phyloP scores from a whole-genome alignment of 2,329 filamentous ascomycete genomes.

The Decorospora gaudefroyi region DNA sequence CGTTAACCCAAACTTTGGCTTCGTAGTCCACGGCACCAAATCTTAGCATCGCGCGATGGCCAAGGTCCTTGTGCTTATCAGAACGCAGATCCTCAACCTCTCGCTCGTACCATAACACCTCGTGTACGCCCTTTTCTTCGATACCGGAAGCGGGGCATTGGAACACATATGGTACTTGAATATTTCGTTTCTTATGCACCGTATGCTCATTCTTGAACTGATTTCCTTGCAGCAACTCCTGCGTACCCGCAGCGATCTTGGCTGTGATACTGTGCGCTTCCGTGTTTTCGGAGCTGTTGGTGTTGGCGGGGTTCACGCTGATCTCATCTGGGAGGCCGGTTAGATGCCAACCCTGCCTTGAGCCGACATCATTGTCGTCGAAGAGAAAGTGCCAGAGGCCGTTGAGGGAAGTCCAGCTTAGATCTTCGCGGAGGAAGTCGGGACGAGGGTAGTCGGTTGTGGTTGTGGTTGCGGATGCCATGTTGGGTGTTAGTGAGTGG shows the following conservation, averaged over 20 bases:
- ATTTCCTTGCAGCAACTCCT: conserved; percentile 55
- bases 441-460: conserved; percentile 62
- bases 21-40: conserved; percentile 68
- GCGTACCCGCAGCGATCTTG: conserved; percentile 57
- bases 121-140: conserved; percentile 64
- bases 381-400: conserved; percentile 68
- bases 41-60: conserved; percentile 54
- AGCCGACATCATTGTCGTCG: conserved; percentile 65
- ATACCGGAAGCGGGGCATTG: conserved; percentile 67
- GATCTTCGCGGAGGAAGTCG: conserved; percentile 62
- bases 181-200: conserved; percentile 56
- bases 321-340: conserved; percentile 55
- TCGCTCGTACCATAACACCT: conserved; percentile 69
- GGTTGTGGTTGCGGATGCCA: conserved; percentile 8
- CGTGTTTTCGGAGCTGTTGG: conserved; percentile 24
- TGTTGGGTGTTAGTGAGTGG: neutral
- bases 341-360: conserved; percentile 59
- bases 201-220: conserved; percentile 40
- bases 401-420: conserved; percentile 65
- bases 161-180: conserved; percentile 68
- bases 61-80: conserved; percentile 48
- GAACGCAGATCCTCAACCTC: conserved; percentile 57
- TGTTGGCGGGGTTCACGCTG: conserved; percentile 25
- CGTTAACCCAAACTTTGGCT: conserved; percentile 62
- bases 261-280: conserved; percentile 50